Percentiles rank a stretch among this genome's conserved stretches.
These are phyloP conservation scores for Metarhizium guizhouense DNA, from an alignment of 2,329 filamentous ascomycete genomes.

Conservation along the genomic window DNA sequence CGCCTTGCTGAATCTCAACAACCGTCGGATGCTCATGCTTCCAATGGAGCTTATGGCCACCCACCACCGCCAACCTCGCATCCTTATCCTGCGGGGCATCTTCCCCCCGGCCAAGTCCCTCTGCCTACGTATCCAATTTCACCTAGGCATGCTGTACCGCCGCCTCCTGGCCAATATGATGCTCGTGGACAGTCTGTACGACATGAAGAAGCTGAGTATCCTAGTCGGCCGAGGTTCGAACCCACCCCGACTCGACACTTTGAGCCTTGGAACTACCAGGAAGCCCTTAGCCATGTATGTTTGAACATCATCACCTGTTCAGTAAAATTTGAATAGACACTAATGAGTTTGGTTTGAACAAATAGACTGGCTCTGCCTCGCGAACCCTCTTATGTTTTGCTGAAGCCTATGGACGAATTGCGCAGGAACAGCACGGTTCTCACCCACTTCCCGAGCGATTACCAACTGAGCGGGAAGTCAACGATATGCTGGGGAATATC, in stretches of 20 bases:
- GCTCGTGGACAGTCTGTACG: slow-evolving; percentile 31
- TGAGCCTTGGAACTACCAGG: slow-evolving; percentile 44
- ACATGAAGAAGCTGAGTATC: slow-evolving; percentile 36
- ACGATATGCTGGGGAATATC: slow-evolving; percentile 43
- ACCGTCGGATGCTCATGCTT: slow-evolving; percentile 26
- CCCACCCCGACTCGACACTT: slow-evolving; percentile 37
- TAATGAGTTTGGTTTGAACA: background rate
- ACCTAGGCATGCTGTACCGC: slow-evolving; percentile 36
- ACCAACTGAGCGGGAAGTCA: slow-evolving; percentile 46
- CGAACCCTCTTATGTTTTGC: slow-evolving; percentile 49
- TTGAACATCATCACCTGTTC: background rate
- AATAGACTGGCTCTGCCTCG: slow-evolving; percentile 41
- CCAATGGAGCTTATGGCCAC: slow-evolving; percentile 29
- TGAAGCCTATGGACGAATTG: slow-evolving; percentile 44
- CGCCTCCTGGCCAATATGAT: slow-evolving; percentile 34
- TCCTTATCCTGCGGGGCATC: slow-evolving; percentile 31
- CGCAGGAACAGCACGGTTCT: slow-evolving; percentile 45
- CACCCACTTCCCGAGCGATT: slow-evolving; percentile 45
- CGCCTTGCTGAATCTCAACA: slow-evolving; percentile 27
- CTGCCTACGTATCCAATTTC: slow-evolving; percentile 42
- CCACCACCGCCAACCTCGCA: slow-evolving; percentile 27
- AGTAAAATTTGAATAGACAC: background rate
- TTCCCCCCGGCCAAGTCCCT: slow-evolving; percentile 38
- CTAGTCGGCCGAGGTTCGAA: slow-evolving; percentile 34
- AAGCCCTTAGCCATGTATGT: slow-evolving; percentile 36